phyloP scores from a whole-genome alignment of 2,329 filamentous ascomycete genomes.

The Rosellinia necatrix region DNA sequence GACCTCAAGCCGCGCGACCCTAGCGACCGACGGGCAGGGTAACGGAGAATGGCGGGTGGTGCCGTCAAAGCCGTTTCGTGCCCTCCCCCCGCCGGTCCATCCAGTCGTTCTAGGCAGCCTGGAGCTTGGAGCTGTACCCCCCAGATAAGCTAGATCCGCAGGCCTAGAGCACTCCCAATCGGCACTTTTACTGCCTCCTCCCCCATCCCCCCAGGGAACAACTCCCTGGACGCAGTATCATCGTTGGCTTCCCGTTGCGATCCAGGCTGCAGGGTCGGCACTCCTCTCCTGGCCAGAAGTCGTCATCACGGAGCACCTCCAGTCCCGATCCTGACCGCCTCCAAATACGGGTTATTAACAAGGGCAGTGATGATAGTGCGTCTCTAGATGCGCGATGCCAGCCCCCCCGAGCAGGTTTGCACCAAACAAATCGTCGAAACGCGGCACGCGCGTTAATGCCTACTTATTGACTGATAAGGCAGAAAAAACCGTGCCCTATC shows the following conservation, averaged over 20 bases:
- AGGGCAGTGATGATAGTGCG: background rate
- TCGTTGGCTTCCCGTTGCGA: background rate
- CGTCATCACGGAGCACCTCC: no score
- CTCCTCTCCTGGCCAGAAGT: background rate
- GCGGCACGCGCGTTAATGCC: constrained; percentile 19
- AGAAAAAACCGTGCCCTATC: constrained; percentile 2
- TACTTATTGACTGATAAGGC: constrained; percentile 18
- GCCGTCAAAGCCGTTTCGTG: constrained; percentile 23
- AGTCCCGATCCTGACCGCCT: constrained; percentile 24
- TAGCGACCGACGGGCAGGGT: background rate
- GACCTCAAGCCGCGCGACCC: background rate
- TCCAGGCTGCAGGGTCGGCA: constrained; percentile 2
- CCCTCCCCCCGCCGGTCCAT: constrained; percentile 5
- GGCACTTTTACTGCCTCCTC: constrained; percentile 13
- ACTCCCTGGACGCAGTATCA: background rate
- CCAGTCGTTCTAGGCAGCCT: background rate
- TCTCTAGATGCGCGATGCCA: constrained; percentile 6
- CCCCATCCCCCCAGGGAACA: background rate
- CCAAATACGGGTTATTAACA: constrained; percentile 13
- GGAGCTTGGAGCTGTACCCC: background rate
- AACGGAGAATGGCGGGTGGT: constrained; percentile 15
- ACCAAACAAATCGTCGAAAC: constrained; percentile 23
- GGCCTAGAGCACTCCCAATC: constrained; percentile 19
- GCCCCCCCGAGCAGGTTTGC: constrained; percentile 6
- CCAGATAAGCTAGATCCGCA: constrained; percentile 2